phyloP scores from a whole-genome alignment of 495 filamentous ascomycete genomes.

The Penicillium psychrofluorescens region DNA sequence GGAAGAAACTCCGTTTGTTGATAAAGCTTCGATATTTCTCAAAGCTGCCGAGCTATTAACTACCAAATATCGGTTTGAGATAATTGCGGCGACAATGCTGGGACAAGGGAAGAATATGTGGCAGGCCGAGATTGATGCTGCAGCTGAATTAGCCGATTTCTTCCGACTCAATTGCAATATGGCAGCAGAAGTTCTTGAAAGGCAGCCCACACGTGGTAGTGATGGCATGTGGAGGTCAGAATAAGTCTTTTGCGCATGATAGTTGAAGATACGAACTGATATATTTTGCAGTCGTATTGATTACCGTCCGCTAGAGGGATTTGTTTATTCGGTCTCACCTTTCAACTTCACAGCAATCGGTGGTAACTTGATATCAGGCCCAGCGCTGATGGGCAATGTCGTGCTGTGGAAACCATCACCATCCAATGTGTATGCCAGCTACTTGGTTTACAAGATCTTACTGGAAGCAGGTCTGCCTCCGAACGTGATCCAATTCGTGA shows the following conservation, averaged over 20 bases:
- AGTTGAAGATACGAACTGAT: not conserved
- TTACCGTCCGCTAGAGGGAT: slow-evolving; percentile 78
- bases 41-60: slow-evolving; percentile 87
- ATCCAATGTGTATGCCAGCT: slow-evolving; percentile 65
- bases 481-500: slow-evolving; percentile 77
- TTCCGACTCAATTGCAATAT: slow-evolving; percentile 74
- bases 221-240: slow-evolving; percentile 63
- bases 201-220: slow-evolving; percentile 55
- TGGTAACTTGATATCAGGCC: slow-evolving; percentile 65
- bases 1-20: slow-evolving; percentile 77
- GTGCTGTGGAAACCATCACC: slow-evolving; percentile 88
- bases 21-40: slow-evolving; percentile 85
- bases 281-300: slow-evolving; percentile 50
- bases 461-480: slow-evolving; percentile 77
- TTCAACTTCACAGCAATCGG: slow-evolving; percentile 90
- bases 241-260: not conserved
- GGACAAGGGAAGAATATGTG: slow-evolving; percentile 96
- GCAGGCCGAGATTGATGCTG: slow-evolving; percentile 95
- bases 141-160: slow-evolving; percentile 87
- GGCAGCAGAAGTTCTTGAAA: slow-evolving; percentile 66
- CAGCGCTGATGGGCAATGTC: slow-evolving; percentile 77
- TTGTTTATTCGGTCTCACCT: slow-evolving; percentile 78
- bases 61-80: slow-evolving; percentile 84
- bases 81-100: slow-evolving; percentile 91
- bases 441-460: slow-evolving; percentile 73